Evolutionary conservation across 768 basidiomycete genomes (phyloP).

Genomic region (Rhizopogon vinicolor): DNA sequence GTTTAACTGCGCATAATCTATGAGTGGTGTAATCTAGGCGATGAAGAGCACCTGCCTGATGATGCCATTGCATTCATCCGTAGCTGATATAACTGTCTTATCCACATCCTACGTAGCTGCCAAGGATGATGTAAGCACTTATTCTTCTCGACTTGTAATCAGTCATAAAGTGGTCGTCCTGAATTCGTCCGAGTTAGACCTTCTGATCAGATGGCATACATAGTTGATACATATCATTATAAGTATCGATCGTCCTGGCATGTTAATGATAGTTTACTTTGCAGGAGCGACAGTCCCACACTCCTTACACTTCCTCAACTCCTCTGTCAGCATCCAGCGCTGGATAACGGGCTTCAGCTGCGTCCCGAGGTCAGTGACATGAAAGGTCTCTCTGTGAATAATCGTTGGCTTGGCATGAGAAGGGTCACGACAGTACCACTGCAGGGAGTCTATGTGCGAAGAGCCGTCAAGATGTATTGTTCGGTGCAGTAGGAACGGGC

Average conservation of each 20-base stretch:
- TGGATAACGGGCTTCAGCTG: conserved; percentile 92
- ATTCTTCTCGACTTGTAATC: conserved; percentile 57
- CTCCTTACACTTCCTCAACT: conserved; percentile 60
- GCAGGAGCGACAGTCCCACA: conserved; percentile 65
- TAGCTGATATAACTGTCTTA: conserved; percentile 50
- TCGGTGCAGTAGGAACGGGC: background rate
- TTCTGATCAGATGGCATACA: conserved; percentile 26
- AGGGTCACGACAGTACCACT: conserved; percentile 83
- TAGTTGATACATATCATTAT: too few relatives aligned
- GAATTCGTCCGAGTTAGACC: conserved; percentile 59
- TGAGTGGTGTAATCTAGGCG: conserved; percentile 24
- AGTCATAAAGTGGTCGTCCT: conserved; percentile 59
- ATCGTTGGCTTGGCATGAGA: conserved; percentile 63
- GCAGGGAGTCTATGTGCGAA: conserved; percentile 64
- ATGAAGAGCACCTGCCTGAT: conserved; percentile 40
- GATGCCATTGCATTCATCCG: conserved; percentile 44
- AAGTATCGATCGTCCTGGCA: too few relatives aligned
- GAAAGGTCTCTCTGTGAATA: conserved; percentile 81
- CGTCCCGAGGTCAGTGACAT: conserved; percentile 86
- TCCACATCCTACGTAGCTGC: conserved; percentile 46
- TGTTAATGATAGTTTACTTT: conserved; percentile 32
- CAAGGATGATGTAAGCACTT: conserved; percentile 30
- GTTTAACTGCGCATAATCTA: conserved; percentile 33
- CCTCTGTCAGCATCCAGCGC: conserved; percentile 67
- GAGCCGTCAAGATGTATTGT: conserved; percentile 1